These are phyloP conservation scores for Gossypium herbaceum DNA, from an alignment of 345 rosid species.

Conservation along the genomic window DNA sequence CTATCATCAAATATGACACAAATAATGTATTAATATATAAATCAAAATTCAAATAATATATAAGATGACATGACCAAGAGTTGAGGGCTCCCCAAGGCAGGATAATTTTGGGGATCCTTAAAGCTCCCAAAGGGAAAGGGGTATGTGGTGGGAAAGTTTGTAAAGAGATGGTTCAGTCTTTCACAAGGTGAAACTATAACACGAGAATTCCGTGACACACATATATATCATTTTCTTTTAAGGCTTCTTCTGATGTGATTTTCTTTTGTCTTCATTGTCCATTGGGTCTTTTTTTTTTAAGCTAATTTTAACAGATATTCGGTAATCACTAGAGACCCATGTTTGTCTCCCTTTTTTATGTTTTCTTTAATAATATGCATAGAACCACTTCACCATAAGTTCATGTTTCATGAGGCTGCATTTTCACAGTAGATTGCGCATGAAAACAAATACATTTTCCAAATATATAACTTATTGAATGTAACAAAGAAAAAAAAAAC, in stretches of 20 bases:
- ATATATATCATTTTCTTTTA: not conserved
- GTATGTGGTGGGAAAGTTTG: not conserved
- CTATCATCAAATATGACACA: too few relatives aligned
- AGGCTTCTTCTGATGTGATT: not conserved
- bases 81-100: not conserved
- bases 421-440: too few relatives aligned
- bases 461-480: too few relatives aligned
- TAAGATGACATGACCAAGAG: not conserved
- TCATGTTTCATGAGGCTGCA: too few relatives aligned
- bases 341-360: not conserved
- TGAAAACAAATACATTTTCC: too few relatives aligned
- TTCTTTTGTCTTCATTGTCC: too few relatives aligned
- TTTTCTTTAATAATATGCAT: not conserved
- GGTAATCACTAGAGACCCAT: not conserved
- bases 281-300: too few relatives aligned
- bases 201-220: slow-evolving; percentile 33
- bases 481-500: too few relatives aligned
- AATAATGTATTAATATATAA: too few relatives aligned
- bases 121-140: not conserved
- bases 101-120: not conserved
- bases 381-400: too few relatives aligned
- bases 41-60: too few relatives aligned
- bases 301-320: too few relatives aligned
- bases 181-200: slow-evolving; percentile 1
- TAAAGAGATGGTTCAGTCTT: not conserved